These are phyloP conservation scores for Pythium insidiosum DNA, from an alignment of 352 stramenopile species.

Conservation along the genomic window DNA sequence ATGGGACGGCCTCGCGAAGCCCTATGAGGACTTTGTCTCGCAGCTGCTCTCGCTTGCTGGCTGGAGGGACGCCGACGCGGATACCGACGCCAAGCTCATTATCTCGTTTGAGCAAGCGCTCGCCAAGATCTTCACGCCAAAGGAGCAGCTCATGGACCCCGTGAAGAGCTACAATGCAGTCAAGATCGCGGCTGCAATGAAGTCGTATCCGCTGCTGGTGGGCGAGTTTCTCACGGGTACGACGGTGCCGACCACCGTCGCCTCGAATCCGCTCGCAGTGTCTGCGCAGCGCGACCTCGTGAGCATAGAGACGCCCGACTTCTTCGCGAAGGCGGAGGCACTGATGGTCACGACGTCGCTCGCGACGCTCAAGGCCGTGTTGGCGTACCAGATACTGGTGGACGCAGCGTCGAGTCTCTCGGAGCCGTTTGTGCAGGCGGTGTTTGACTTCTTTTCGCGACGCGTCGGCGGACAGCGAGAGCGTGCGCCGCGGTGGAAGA, in stretches of 20 bases:
- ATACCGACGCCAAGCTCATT: conserved; percentile 39
- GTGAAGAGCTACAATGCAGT: conserved; percentile 88
- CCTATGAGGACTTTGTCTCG: conserved; percentile 74
- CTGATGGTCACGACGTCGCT: conserved; percentile 34
- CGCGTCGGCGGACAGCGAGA: conserved; percentile 76
- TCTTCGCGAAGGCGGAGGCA: conserved; percentile 42
- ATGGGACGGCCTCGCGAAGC: conserved; percentile 59
- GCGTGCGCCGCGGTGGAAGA: conserved; percentile 87
- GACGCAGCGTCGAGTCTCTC: conserved; percentile 28
- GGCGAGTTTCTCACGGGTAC: conserved; percentile 43
- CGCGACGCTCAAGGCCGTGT: conserved; percentile 32
- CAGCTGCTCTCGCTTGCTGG: conserved; percentile 64
- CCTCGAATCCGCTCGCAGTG: conserved; percentile 5
- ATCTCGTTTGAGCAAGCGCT: conserved; percentile 83
- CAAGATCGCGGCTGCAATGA: conserved; percentile 37
- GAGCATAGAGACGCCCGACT: conserved; percentile 51
- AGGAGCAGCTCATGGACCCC: conserved; percentile 85
- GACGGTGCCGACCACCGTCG: conserved; percentile 17
- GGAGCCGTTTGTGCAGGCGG: conserved; percentile 76
- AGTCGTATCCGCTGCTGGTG: conserved; percentile 48
- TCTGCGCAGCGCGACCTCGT: conserved; percentile 16
- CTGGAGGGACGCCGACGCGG: conserved; percentile 20
- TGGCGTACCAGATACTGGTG: conserved; percentile 51
- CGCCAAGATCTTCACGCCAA: conserved; percentile 79
- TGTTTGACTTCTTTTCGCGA: conserved; percentile 86